phyloP scores from a whole-genome alignment of 306 rosid genomes.

The Phaseolus lunatus region DNA sequence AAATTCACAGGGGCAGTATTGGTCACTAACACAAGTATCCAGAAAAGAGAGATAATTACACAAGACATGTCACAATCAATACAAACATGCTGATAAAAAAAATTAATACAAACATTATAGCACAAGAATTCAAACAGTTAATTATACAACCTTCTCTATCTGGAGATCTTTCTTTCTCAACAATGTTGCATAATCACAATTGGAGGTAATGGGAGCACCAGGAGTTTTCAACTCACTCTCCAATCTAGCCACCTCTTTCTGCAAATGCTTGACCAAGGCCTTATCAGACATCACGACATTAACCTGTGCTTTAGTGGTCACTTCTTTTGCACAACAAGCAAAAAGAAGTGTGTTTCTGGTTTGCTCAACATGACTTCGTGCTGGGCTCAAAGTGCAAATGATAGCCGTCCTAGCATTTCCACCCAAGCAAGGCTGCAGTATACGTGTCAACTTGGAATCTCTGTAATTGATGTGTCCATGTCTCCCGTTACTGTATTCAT shows the following conservation, averaged over 20 bases:
- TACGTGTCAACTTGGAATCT: constrained; percentile 96
- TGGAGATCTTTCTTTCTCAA: constrained; percentile 94
- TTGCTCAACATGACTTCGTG: constrained; percentile 96
- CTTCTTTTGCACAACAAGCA: constrained; percentile 98
- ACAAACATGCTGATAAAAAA: no score
- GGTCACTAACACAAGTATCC: neutral
- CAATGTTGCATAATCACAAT: constrained; percentile 67
- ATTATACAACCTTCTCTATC: constrained; percentile 79
- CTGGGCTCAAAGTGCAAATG: constrained; percentile 97
- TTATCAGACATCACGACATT: constrained; percentile 99
- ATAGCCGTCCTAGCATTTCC: constrained; percentile 99
- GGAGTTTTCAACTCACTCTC: constrained; percentile 93
- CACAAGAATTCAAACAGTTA: constrained; percentile 33
- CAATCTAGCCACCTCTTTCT: constrained; percentile 93
- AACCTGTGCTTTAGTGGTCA: constrained; percentile 96
- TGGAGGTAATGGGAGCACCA: constrained; percentile 63
- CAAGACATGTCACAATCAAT: constrained; percentile 28
- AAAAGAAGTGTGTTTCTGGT: constrained; percentile 97
- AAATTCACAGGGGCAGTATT: constrained; percentile 16
- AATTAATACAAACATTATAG: constrained; percentile 36
- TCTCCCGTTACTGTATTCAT: constrained; percentile 86
- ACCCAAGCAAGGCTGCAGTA: constrained; percentile 95
- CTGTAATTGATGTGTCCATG: constrained; percentile 94
- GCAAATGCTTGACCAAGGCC: constrained; percentile 97
- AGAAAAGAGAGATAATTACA: neutral